These are phyloP conservation scores for Didymosphaeria variabile DNA, from an alignment of 2,329 filamentous ascomycete species.

Conservation along the genomic window DNA sequence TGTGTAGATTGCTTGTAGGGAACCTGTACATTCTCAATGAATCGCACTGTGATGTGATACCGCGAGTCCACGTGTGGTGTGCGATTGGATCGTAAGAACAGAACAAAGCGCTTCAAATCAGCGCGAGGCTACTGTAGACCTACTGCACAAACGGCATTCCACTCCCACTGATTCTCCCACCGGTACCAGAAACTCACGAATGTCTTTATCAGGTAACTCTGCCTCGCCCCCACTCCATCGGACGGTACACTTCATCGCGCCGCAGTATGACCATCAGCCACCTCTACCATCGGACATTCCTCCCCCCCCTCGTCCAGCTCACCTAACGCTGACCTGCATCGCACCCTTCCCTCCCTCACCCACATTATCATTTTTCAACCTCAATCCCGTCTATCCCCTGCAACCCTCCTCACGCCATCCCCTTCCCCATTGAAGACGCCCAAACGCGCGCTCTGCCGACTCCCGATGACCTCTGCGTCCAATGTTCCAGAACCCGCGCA, in stretches of 20 bases:
- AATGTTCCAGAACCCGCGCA: conserved; percentile 5
- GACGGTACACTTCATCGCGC: background rate
- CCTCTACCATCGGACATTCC: background rate
- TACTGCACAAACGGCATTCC: background rate
- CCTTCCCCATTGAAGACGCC: background rate
- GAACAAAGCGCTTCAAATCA: background rate
- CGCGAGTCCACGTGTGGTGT: background rate
- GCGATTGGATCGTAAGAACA: background rate
- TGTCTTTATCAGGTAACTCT: background rate
- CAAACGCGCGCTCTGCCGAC: background rate
- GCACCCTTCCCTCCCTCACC: background rate
- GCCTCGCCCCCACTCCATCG: background rate
- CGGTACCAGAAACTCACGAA: too few species aligned
- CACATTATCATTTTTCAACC: background rate
- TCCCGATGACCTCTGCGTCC: background rate
- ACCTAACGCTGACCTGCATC: background rate
- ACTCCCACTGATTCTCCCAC: background rate
- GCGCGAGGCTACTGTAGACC: background rate
- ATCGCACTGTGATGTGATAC: background rate
- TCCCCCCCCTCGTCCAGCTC: background rate
- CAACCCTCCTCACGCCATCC: background rate
- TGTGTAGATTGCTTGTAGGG: conserved; percentile 17
- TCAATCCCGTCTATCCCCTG: too few species aligned
- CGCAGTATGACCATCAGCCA: background rate
- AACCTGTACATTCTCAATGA: conserved; percentile 20